Conservation (phyloP, 73 alveolate species). For the Uronychia binucleata region DNA sequence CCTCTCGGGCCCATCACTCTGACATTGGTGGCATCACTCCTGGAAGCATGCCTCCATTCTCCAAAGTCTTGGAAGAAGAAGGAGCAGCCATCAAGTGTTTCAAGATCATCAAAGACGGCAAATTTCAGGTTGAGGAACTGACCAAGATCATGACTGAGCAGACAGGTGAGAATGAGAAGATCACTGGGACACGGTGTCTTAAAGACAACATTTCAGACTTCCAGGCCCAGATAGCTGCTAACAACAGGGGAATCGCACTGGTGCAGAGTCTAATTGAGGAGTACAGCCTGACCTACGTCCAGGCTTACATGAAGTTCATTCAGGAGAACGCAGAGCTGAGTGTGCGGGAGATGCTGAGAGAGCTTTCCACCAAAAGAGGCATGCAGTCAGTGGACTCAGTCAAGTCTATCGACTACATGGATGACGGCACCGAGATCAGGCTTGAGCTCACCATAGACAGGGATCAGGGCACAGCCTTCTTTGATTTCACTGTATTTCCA, state of each 20-base stretch:
- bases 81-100: slow-evolving; percentile 73
- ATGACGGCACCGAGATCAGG: slow-evolving; percentile 76
- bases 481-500: slow-evolving; percentile 73
- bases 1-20: slow-evolving; percentile 95
- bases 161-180: slow-evolving; percentile 45
- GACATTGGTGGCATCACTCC: slow-evolving; percentile 94
- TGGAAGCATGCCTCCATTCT: slow-evolving; percentile 94
- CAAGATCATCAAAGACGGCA: slow-evolving; percentile 70
- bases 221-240: slow-evolving; percentile 90
- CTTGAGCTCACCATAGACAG: slow-evolving; percentile 66
- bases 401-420: slow-evolving; percentile 81
- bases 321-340: slow-evolving; percentile 79
- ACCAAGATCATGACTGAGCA: slow-evolving; percentile 53
- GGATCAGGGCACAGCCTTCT: slow-evolving; percentile 60
- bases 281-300: slow-evolving; percentile 70
- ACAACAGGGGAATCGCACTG: slow-evolving; percentile 81
- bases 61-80: slow-evolving; percentile 66
- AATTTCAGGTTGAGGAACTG: slow-evolving; percentile 66
- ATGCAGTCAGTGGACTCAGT: slow-evolving; percentile 60
- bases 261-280: slow-evolving; percentile 68
- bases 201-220: slow-evolving; percentile 79
- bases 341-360: slow-evolving; percentile 74
- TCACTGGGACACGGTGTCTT: slow-evolving; percentile 67
- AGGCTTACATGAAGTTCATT: slow-evolving; percentile 84
- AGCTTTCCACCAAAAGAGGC: slow-evolving; percentile 49